Evolutionary conservation across 2,329 filamentous ascomycete species (phyloP).

Genomic region (Xylaria sp.): DNA sequence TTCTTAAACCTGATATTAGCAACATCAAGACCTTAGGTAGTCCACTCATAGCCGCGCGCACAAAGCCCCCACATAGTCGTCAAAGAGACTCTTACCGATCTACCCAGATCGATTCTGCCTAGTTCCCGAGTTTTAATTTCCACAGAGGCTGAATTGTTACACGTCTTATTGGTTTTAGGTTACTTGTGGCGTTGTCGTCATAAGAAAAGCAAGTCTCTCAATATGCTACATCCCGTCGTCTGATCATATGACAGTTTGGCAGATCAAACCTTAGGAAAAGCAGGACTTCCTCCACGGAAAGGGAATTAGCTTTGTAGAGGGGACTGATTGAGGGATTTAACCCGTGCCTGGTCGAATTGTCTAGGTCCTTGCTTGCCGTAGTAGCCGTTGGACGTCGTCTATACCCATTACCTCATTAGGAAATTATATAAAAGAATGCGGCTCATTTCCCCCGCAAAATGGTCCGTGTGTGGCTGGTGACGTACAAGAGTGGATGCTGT

Average conservation of each 20-base stretch:
- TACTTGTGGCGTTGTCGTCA: conserved; percentile 9
- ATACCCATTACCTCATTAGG: conserved; percentile 26
- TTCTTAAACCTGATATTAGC: not conserved
- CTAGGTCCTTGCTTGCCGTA: not conserved
- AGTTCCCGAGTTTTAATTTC: not conserved
- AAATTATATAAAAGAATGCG: conserved; percentile 22
- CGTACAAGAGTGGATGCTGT: conserved; percentile 30
- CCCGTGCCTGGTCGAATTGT: not conserved
- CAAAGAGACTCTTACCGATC: conserved; percentile 12
- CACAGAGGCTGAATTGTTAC: not conserved
- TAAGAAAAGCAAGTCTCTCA: conserved; percentile 2
- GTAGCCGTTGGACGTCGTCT: not conserved
- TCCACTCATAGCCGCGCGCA: not conserved
- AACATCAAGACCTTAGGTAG: not conserved
- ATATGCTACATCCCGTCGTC: not conserved
- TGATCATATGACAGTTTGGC: not conserved
- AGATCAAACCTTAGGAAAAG: not conserved
- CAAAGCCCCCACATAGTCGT: not conserved
- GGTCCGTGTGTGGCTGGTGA: conserved; percentile 32
- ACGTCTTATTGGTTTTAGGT: not conserved
- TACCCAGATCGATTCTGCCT: not conserved
- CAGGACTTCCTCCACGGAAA: not conserved
- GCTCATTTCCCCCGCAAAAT: conserved; percentile 25
- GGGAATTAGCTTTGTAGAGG: not conserved
- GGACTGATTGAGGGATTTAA: not conserved